Evolutionary conservation across 805 yeast species (phyloP).

Genomic region (Kuraishia ogatae): DNA sequence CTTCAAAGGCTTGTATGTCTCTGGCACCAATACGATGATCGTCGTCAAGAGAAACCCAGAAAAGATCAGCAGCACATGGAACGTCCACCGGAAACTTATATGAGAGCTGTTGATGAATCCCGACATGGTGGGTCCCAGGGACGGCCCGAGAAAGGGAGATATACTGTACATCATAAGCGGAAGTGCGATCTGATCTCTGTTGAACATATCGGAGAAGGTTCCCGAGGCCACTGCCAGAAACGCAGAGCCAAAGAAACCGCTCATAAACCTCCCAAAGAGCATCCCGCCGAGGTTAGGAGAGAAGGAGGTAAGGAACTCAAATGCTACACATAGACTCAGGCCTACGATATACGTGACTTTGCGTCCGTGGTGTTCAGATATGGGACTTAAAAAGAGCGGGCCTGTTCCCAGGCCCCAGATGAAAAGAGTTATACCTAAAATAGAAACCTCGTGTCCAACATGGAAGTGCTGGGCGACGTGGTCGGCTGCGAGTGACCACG

Average conservation of each 20-base stretch:
- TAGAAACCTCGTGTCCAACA: conserved; percentile 50
- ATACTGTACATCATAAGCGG: conserved; percentile 64
- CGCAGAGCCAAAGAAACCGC: conserved; percentile 69
- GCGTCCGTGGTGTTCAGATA: conserved; percentile 51
- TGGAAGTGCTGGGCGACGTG: conserved; percentile 37
- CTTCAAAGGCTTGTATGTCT: conserved; percentile 70
- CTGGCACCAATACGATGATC: conserved; percentile 44
- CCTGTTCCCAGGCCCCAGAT: conserved; percentile 59
- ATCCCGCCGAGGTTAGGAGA: conserved; percentile 54
- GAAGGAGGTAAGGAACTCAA: conserved; percentile 49
- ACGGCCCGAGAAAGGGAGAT: conserved; percentile 73
- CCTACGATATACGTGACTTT: conserved; percentile 42
- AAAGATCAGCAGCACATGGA: conserved; percentile 65
- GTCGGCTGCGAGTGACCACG: conserved; percentile 54
- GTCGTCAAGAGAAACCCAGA: conserved; percentile 46
- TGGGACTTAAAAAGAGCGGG: conserved; percentile 52
- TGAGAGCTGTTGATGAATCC: conserved; percentile 53
- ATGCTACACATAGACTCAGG: conserved; percentile 33
- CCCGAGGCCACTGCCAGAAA: conserved; percentile 76
- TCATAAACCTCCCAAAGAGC: conserved; percentile 54
- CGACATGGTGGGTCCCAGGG: conserved; percentile 66
- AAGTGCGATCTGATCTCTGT: conserved; percentile 48
- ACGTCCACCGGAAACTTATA: conserved; percentile 58
- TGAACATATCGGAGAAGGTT: conserved; percentile 62
- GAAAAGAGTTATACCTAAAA: conserved; percentile 48